phyloP scores from a whole-genome alignment of 257 asterid genomes.

The Gentiana straminea region DNA sequence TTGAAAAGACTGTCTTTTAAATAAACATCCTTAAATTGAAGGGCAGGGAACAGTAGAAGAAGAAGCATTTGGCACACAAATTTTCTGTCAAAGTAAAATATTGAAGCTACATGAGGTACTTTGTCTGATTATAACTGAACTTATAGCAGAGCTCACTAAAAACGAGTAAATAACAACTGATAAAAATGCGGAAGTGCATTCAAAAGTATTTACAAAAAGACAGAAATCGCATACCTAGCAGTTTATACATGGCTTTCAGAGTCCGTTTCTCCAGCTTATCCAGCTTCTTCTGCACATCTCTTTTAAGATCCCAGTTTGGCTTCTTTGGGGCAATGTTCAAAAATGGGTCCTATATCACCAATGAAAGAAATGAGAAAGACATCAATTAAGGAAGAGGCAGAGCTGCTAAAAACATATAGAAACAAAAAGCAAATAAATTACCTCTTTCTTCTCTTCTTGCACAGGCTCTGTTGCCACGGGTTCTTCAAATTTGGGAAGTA shows the following conservation, averaged over 20 bases:
- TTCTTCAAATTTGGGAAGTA: slow-evolving; percentile 79
- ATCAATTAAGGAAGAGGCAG: neutral
- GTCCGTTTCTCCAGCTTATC: slow-evolving; percentile 91
- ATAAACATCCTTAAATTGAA: no score
- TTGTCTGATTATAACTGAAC: no score
- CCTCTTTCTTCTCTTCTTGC: slow-evolving; percentile 75
- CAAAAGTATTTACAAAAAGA: neutral
- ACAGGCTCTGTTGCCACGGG: slow-evolving; percentile 57
- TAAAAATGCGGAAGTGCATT: no score
- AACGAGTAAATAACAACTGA: no score
- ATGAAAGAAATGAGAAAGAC: neutral
- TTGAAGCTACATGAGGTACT: no score
- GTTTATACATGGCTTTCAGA: slow-evolving; percentile 62
- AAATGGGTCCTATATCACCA: slow-evolving; percentile 64
- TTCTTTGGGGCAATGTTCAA: slow-evolving; percentile 94
- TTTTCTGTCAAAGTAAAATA: no score
- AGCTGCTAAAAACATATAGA: neutral
- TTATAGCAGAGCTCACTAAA: no score
- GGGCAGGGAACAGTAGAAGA: no score
- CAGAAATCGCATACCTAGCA: slow-evolving; percentile 42
- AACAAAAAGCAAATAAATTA: slow-evolving; percentile 10
- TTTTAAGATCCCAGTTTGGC: slow-evolving; percentile 91
- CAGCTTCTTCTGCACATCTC: slow-evolving; percentile 90
- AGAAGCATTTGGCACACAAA: no score
- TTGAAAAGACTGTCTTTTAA: no score